Conservation (phyloP, 164 flowering plant species). For the Piper betle region DNA sequence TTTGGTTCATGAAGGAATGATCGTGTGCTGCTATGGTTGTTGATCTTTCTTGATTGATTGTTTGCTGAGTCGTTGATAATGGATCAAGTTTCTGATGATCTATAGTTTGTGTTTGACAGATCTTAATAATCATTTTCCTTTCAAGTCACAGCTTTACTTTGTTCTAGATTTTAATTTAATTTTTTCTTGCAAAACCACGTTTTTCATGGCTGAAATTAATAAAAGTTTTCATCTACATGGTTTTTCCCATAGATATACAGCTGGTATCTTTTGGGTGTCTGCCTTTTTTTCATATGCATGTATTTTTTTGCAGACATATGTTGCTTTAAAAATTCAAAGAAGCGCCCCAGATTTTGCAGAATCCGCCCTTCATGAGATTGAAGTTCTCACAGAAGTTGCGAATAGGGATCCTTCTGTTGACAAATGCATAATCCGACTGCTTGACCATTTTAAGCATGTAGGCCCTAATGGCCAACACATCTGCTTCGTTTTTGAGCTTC, state of each 20-base stretch:
- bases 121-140: neutral
- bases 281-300: neutral
- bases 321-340: slow-evolving; percentile 88
- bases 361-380: slow-evolving; percentile 87
- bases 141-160: neutral
- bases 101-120: neutral
- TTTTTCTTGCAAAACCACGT: too few relatives aligned
- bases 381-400: slow-evolving; percentile 60
- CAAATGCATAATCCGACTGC: slow-evolving; percentile 44
- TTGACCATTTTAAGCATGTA: slow-evolving; percentile 80
- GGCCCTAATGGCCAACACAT: slow-evolving; percentile 94
- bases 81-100: neutral
- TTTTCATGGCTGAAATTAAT: too few relatives aligned
- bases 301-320: slow-evolving; percentile 39
- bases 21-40: neutral
- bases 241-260: neutral
- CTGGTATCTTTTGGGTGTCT: neutral
- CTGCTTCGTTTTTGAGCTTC: slow-evolving; percentile 88
- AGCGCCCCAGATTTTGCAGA: slow-evolving; percentile 83
- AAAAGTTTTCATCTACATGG: too few relatives aligned
- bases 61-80: neutral
- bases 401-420: slow-evolving; percentile 56
- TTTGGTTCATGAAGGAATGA: neutral
- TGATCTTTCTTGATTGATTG: neutral
- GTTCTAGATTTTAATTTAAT: too few relatives aligned